phyloP scores from a whole-genome alignment of 2,329 filamentous ascomycete species.

The Claviceps pazoutovae region DNA sequence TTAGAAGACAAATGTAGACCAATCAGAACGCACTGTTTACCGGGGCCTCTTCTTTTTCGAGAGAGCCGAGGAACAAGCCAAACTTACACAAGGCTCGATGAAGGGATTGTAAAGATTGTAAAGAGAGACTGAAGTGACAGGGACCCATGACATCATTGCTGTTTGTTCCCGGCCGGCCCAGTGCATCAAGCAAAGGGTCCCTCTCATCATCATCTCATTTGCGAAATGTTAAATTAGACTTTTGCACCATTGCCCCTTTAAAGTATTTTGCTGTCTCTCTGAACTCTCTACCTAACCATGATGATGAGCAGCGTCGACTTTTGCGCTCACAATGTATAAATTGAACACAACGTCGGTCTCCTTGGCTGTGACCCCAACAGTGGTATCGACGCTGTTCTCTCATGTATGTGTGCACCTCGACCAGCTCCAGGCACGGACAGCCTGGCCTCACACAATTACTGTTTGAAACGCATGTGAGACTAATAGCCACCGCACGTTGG shows the following conservation, averaged over 20 bases:
- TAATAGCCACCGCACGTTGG: neutral
- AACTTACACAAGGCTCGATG: neutral
- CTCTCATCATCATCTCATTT: neutral
- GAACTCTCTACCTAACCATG: neutral
- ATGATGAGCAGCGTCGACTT: neutral
- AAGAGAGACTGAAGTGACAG: neutral
- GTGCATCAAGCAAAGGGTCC: neutral
- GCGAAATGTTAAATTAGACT: neutral
- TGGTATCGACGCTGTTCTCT: slow-evolving; percentile 72
- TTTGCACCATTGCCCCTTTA: neutral
- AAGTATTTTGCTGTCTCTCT: neutral
- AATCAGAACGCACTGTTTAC: neutral
- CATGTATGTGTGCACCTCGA: slow-evolving; percentile 46
- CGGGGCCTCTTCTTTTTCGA: neutral
- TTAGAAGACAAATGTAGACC: neutral
- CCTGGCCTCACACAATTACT: neutral
- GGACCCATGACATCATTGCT: slow-evolving; percentile 2
- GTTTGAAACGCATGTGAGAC: neutral
- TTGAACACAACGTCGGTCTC: slow-evolving; percentile 73
- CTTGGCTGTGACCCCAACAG: slow-evolving; percentile 73
- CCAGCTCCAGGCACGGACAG: neutral
- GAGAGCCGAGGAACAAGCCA: neutral
- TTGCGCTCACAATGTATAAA: slow-evolving; percentile 25
- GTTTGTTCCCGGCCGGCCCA: neutral
- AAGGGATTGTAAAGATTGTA: neutral